A percentile compares a stretch with the other conserved stretches of the same genome.
Conservation (phyloP, 257 asterid species). For the Datura wrightii region DNA sequence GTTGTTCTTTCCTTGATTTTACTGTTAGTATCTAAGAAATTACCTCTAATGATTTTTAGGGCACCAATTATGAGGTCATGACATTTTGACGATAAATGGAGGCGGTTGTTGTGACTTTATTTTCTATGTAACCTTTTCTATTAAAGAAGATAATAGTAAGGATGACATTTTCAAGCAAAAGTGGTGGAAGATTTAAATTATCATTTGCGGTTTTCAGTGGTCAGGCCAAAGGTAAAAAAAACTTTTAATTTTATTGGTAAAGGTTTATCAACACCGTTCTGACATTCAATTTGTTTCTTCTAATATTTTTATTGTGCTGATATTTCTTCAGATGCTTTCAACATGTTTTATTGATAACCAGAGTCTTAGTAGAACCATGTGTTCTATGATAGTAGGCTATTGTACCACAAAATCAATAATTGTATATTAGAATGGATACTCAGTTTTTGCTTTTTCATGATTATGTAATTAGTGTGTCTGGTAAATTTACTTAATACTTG, state of each 20-base stretch:
- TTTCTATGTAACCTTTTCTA: background rate
- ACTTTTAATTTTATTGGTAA: background rate
- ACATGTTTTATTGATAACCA: background rate
- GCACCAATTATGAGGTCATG: background rate
- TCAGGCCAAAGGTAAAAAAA: background rate
- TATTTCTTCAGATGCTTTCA: background rate
- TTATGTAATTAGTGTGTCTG: background rate
- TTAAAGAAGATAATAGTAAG: background rate
- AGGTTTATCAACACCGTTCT: background rate
- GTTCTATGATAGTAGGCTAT: background rate
- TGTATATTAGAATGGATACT: background rate
- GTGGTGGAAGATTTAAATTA: background rate
- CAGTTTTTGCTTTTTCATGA: background rate
- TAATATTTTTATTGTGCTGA: background rate
- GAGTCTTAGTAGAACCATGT: background rate
- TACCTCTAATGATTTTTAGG: background rate
- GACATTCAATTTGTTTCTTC: background rate
- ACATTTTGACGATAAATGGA: background rate
- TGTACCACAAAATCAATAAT: conserved; percentile 4
- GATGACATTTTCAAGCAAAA: conserved; percentile 6
- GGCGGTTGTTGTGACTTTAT: background rate
- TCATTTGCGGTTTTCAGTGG: background rate
- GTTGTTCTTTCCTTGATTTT: background rate
- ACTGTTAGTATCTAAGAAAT: background rate
- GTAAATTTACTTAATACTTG: background rate